Evolutionary conservation across 371 early-diverging fungal species (phyloP).

Genomic region (Blastocladiella emersonii): DNA sequence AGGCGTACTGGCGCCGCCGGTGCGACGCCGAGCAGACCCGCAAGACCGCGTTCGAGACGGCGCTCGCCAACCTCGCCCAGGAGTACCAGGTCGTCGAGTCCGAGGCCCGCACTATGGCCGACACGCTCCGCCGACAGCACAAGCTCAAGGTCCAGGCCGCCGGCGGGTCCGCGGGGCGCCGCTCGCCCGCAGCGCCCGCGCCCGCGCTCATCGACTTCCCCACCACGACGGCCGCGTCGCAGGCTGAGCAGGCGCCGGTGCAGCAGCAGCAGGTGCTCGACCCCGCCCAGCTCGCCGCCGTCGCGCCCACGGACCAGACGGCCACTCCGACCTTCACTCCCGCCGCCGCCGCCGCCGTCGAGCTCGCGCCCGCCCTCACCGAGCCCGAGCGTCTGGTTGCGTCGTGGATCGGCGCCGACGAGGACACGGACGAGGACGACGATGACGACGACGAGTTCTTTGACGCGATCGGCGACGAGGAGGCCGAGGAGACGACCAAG

Average conservation of each 20-base stretch:
- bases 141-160: neutral
- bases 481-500: neutral
- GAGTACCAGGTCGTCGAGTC: slow-evolving; percentile 27
- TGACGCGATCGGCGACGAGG: slow-evolving; percentile 18
- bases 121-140: slow-evolving; percentile 9
- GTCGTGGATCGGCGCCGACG: neutral
- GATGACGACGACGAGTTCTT: slow-evolving; percentile 20
- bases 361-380: neutral
- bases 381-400: neutral
- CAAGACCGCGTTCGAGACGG: slow-evolving; percentile 32
- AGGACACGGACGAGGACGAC: slow-evolving; percentile 2
- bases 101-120: slow-evolving; percentile 10
- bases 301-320: no score
- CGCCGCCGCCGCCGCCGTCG: neutral
- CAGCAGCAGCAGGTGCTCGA: no score
- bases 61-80: slow-evolving; percentile 21
- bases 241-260: no score
- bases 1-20: slow-evolving; percentile 28
- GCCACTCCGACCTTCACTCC: neutral
- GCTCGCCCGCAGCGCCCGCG: neutral
- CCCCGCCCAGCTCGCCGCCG: no score
- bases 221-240: no score
- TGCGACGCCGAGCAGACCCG: slow-evolving; percentile 29
- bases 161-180: no score
- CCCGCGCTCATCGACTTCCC: neutral